phyloP scores from a whole-genome alignment of 805 yeast species.

The Cyberlindnera subsufficiens region DNA sequence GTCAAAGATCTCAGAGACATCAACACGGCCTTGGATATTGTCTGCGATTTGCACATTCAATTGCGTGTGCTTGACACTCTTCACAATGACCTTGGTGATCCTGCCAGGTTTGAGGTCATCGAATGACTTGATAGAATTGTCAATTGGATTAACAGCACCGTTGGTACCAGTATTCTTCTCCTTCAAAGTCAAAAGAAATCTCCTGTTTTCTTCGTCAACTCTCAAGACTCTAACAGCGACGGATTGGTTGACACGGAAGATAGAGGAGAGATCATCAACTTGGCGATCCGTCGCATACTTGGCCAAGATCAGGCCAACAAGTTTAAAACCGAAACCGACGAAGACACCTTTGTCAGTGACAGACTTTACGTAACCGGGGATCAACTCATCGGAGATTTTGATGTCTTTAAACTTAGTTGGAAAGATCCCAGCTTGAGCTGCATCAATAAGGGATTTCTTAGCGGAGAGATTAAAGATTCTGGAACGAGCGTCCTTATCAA shows the following conservation, averaged over 20 bases:
- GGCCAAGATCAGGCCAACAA: slow-evolving; percentile 80
- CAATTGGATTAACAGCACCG: slow-evolving; percentile 53
- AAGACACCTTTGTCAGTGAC: slow-evolving; percentile 79
- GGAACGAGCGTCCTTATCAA: slow-evolving; percentile 60
- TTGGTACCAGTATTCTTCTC: slow-evolving; percentile 25
- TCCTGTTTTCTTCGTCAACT: slow-evolving; percentile 59
- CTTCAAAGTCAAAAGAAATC: slow-evolving; percentile 65
- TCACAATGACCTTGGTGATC: slow-evolving; percentile 53
- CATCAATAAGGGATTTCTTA: slow-evolving; percentile 62
- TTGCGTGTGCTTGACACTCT: slow-evolving; percentile 64
- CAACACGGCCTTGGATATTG: slow-evolving; percentile 74
- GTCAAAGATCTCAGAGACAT: slow-evolving; percentile 64
- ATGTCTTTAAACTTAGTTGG: slow-evolving; percentile 63
- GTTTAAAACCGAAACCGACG: slow-evolving; percentile 70
- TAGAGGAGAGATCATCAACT: slow-evolving; percentile 45
- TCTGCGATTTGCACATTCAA: slow-evolving; percentile 73
- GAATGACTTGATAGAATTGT: slow-evolving; percentile 38
- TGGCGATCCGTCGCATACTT: slow-evolving; percentile 56
- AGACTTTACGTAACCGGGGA: slow-evolving; percentile 74
- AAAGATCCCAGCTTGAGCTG: slow-evolving; percentile 45
- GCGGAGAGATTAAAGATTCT: slow-evolving; percentile 57
- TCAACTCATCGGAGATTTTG: slow-evolving; percentile 35
- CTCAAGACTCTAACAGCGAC: slow-evolving; percentile 61
- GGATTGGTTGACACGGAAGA: slow-evolving; percentile 63
- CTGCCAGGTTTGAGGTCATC: slow-evolving; percentile 57